Evolutionary conservation across 192 early-diverging fungal species (phyloP).

Genomic region (Chytriomyces confervae): DNA sequence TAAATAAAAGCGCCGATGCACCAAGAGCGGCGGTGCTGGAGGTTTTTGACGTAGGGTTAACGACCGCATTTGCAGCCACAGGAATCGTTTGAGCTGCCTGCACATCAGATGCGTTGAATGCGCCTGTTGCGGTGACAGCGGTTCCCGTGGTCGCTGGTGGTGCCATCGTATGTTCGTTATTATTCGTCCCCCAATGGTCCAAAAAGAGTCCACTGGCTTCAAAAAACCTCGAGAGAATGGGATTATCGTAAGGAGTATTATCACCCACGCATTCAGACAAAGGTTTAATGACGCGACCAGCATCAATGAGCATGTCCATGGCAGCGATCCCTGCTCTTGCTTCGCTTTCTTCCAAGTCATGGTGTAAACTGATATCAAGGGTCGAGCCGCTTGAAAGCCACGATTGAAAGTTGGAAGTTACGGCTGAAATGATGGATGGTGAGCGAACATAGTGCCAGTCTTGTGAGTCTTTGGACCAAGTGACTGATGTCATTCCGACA

Average conservation of each 20-base stretch:
- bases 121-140: background rate
- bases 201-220: background rate
- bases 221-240: constrained; percentile 5
- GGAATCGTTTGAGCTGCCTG: too few relatives aligned
- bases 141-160: background rate
- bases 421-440: too few relatives aligned
- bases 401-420: background rate
- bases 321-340: background rate
- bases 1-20: too few relatives aligned
- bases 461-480: constrained; percentile 40
- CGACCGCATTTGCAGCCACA: too few relatives aligned
- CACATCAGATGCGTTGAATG: too few relatives aligned
- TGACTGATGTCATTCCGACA: constrained; percentile 49
- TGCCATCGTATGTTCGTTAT: background rate
- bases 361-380: constrained; percentile 1
- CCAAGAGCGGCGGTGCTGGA: too few relatives aligned
- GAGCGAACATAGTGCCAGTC: constrained; percentile 30
- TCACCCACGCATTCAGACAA: constrained; percentile 16
- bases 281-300: background rate
- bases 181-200: background rate
- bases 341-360: background rate
- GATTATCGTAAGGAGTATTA: constrained; percentile 4
- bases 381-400: background rate
- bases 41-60: too few relatives aligned
- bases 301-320: constrained; percentile 13